These are phyloP conservation scores for Chlamydomonas applanata DNA, from an alignment of 139 green algal species.

Conservation along the genomic window DNA sequence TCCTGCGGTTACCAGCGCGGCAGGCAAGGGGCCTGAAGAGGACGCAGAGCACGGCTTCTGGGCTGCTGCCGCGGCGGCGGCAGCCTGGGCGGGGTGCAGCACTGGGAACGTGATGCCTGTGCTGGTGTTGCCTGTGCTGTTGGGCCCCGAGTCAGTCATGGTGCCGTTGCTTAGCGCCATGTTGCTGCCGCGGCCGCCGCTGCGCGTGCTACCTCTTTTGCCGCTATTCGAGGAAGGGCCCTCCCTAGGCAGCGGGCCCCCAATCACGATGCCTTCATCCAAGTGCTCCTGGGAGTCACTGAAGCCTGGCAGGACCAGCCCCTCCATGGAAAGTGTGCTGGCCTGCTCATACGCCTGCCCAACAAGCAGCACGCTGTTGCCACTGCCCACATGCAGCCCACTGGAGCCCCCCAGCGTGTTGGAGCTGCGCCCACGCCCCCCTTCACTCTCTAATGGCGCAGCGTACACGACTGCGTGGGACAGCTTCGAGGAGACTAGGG, in stretches of 20 bases:
- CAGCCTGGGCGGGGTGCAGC: neutral
- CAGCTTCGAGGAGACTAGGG: slow-evolving; percentile 30
- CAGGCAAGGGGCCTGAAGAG: no score
- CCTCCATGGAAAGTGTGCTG: neutral
- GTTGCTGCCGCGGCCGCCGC: no score
- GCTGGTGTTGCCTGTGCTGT: neutral
- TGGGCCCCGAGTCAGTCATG: neutral
- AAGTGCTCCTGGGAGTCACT: neutral
- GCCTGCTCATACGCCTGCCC: no score
- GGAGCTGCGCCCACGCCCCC: neutral
- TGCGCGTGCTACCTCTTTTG: no score
- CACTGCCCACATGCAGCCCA: no score
- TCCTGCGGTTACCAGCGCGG: no score
- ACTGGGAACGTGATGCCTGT: neutral
- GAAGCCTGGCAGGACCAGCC: neutral
- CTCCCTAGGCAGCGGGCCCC: no score
- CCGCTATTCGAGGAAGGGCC: no score
- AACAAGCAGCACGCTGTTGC: no score
- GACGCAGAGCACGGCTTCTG: neutral
- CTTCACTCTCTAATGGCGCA: slow-evolving; percentile 18
- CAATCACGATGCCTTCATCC: no score
- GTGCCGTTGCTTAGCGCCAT: no score
- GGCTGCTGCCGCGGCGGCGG: neutral
- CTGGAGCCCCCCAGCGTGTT: no score
- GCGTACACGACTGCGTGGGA: slow-evolving; percentile 30